Base-by-base conservation (phyloP, 2,329 filamentous ascomycete genomes). In the Fusarium anguioides region DNA sequence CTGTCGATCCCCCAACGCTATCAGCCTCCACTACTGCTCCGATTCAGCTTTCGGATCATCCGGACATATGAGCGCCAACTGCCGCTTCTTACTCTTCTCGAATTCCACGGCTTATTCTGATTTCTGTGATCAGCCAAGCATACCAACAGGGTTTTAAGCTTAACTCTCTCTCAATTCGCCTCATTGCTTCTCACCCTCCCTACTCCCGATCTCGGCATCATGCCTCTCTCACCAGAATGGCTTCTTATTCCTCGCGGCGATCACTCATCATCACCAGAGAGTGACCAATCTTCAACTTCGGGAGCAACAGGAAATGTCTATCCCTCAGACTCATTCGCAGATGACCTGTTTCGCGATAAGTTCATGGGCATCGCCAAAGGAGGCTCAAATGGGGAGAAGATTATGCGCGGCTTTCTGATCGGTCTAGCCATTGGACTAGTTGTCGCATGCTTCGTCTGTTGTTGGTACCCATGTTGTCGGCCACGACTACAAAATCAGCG, bases 341-440 rank as follows among this genome's bases (percentile, higher is more conserved):
- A 70, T 36, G 70, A 75, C 46, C 24, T 76, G 9, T 74, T 74
- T 37, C 68, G 68, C 21, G 65, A 73, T 29, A 70, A 73, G 26
- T 71, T 76, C 52, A 65, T 75, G 58, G 54, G 68, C 31, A 66
- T 77, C 39, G 70, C 75, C 23, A 69, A 65, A 10, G 72, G 70
- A 26, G 76, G 75, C 9, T 75, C 75, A 7, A 72, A 64, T 47
- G 74, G 74, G 15, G 76, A 77, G 39, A 76, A 72, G 61, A 70
- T 78, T 12, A 71, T 77, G 42, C 73, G 74, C 12, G 76, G 75
- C 33, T 77, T 78, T 66, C 66, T 78, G 20, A 74, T 77, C 41
- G 76, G 76, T 37, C 65, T 78, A 24, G 75, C 73, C 1, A 60
- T 77, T 21, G 76, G 76, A 4, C 58, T 78, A 6, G 55, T 75